Base-by-base conservation (phyloP, 176 grass and related monocot species). In the Luzula sylvatica region DNA sequence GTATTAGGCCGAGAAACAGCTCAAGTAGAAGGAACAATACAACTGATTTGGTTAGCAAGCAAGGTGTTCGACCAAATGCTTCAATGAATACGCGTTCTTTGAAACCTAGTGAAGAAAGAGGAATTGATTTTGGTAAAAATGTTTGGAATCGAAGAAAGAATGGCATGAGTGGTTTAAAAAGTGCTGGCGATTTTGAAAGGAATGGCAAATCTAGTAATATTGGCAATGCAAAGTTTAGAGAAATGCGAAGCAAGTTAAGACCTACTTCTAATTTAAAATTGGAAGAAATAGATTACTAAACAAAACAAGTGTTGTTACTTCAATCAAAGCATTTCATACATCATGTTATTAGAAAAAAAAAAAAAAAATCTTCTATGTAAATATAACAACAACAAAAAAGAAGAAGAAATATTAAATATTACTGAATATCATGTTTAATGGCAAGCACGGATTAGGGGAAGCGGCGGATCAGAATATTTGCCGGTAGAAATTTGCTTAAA, bases 401-500 rank as follows among this genome's bases (percentile, higher is more conserved):
- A 35, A 35, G 9, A 35, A 35, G 30, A 35, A 35, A 35, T 7
- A 35, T n/a, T 35, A 35, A 35, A 35, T 35, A n/a, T 32, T 7
- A 35, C 5, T 35, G 25, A 63, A 63, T 63, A 23, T 55, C 40
- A 48, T 15, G 13, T 48, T 26, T 4, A 11, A 48, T 21, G 58
- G 42, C 58, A 63, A 27, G 24, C 58, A 18, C 3, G 13, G 22
- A 19, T 19, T 18, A 63, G 20, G n/a, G 42, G 22, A 63, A 19
- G 2, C 28, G 58, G 58, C 15, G 58, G 58, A 44, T 63, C 58
- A 46, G 58, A 48, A 11, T 46, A 48, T 44, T 19, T 38, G 46
- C 58, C 58, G 22, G 15, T 53, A 2, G 46, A 63, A 57, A 67
- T 75, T 19, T 12, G 59, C 39, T 57, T 68, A 28, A 83, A 94